These are phyloP conservation scores for Piper longum DNA, from an alignment of 164 flowering plant genomes.

Conservation along the genomic window DNA sequence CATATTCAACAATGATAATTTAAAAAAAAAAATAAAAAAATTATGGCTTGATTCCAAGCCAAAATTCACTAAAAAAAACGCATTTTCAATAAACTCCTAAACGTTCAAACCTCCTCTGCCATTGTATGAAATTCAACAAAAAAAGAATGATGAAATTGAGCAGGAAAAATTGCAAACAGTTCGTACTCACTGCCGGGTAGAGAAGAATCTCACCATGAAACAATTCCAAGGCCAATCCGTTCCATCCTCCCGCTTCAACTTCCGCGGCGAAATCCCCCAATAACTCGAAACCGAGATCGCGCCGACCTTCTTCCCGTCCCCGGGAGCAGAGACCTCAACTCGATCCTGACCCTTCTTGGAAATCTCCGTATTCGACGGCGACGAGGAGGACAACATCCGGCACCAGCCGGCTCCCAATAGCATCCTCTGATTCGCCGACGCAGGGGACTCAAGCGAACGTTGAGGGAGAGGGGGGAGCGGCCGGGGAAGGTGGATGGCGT, in stretches of 20 bases:
- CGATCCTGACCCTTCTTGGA: conserved; percentile 11
- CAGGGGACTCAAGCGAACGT: conserved; percentile 3
- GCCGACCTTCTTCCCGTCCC: conserved; percentile 5
- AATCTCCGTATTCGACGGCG: conserved; percentile 6
- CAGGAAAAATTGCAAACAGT: too few species aligned
- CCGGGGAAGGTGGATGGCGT: not conserved
- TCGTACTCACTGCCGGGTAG: too few species aligned
- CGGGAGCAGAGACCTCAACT: conserved; percentile 12
- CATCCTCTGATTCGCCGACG: conserved; percentile 1
- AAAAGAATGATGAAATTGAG: too few species aligned
- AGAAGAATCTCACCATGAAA: conserved; percentile 41
- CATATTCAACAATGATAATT: too few species aligned
- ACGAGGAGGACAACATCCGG: conserved; percentile 17
- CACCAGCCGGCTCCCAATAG: conserved; percentile 7
- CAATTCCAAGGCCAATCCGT: conserved; percentile 93
- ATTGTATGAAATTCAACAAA: too few species aligned
- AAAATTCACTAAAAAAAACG: too few species aligned
- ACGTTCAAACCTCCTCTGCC: too few species aligned
- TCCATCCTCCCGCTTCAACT: conserved; percentile 62
- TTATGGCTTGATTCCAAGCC: too few species aligned
- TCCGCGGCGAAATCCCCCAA: conserved; percentile 59
- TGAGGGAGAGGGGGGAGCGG: not conserved
- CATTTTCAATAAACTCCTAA: too few species aligned
- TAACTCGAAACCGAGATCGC: conserved; percentile 35
- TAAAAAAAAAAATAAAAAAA: too few species aligned